Percentiles rank a stretch among this genome's conserved stretches.
Conservation (phyloP, 2,329 filamentous ascomycete genomes). For the Macroventuria anomochaeta region DNA sequence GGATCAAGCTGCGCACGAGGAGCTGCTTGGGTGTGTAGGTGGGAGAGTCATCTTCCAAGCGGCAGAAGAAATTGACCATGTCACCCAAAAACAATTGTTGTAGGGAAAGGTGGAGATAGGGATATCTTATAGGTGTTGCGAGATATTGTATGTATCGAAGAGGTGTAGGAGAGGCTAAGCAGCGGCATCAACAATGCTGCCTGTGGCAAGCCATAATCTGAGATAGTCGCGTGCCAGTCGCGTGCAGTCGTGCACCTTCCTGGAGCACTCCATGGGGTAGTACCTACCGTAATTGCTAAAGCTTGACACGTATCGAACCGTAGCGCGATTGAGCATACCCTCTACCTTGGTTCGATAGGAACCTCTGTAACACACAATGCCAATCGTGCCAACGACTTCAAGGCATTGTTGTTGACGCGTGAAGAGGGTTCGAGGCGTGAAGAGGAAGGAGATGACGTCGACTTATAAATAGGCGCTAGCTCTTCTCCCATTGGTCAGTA, state of each 20-base stretch:
- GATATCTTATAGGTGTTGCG: neutral
- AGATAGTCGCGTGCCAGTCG: neutral
- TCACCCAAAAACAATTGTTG: too few relatives aligned
- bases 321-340: too few relatives aligned
- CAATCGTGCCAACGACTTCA: too few relatives aligned
- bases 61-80: too few relatives aligned
- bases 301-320: too few relatives aligned
- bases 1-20: neutral
- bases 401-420: neutral
- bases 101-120: too few relatives aligned
- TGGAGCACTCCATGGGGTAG: neutral
- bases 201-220: neutral
- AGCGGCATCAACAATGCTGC: neutral
- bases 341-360: too few relatives aligned
- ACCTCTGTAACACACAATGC: too few relatives aligned
- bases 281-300: too few relatives aligned
- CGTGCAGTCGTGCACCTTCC: neutral
- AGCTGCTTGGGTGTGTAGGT: neutral
- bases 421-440: neutral
- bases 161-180: neutral
- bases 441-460: slow-evolving; percentile 6
- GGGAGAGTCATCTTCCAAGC: too few relatives aligned
- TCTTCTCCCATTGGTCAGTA: slow-evolving; percentile 5
- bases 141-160: neutral
- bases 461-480: neutral